Evolutionary conservation across 495 filamentous ascomycete species (phyloP), one percentile per base, ranked within the genome.

Genomic region (Talaromyces thailandensis): DNA sequence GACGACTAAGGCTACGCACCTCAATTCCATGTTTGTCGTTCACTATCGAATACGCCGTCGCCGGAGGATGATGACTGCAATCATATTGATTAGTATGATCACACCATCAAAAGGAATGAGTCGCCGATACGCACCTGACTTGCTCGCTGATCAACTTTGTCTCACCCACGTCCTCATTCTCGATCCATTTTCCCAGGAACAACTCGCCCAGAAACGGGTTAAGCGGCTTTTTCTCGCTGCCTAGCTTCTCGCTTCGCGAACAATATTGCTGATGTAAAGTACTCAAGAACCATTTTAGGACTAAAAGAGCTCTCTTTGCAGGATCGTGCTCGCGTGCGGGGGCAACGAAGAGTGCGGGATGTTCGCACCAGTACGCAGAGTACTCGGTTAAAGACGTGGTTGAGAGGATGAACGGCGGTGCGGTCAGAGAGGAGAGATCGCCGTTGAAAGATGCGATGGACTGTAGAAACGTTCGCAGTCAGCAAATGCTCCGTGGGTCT

Each of bases 371-470:
- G 81, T 97, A 98, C 55, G 92, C 90, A 62, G 89, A 93, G 79
- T 93, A 98, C 73, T 98, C 94, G 65, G 88, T 89, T 58, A 98
- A 82, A 66, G 91, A 96, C 61, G 90, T 96, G 26, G 88, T 86
- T 56, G 91, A 93, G 43, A 97, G 87, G 73, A 98, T 97, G 73
- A 97, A 98, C 11, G 94, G 91, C 40, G 94, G 94, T 23, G 94
- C 93, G 32, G 94, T 97, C 74, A 98, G 79, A 60, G 91, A 91
- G 12, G 93, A 89, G 51, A 98, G 85, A 68, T 98, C 94, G 68
- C 95, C 94, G 75, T 91, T 96, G 81, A 97, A 98, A 21, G 91
- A 94, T 40, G 94, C 91, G 68, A 98, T 92, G 28, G 93, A 95
- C 91, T 95, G 31, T 35, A 60, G 6, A 58, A 58, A 23, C n/a